These are phyloP conservation scores for Penicillium manginii DNA, from an alignment of 495 filamentous ascomycete species.

Conservation along the genomic window DNA sequence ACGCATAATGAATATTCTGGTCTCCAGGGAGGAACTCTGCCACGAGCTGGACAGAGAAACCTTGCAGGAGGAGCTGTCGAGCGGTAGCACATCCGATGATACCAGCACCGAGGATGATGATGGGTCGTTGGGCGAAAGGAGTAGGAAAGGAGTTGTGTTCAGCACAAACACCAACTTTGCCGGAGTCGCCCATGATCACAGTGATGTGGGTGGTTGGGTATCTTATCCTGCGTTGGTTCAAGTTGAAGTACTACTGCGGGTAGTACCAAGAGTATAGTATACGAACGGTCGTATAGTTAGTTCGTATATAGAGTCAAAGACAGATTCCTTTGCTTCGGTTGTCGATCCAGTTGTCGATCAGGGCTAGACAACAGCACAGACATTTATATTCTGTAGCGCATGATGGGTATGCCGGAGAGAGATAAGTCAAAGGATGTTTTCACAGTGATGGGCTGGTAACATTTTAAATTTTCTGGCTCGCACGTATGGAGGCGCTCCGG, in stretches of 20 bases:
- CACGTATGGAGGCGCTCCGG: slow-evolving; percentile 16
- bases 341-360: no score
- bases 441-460: background rate
- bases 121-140: slow-evolving; percentile 41
- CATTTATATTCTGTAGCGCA: no score
- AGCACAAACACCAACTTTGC: background rate
- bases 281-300: no score
- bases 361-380: no score
- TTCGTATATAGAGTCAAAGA: no score
- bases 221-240: no score
- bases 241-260: no score
- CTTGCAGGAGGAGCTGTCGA: slow-evolving; percentile 39
- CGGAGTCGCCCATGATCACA: slow-evolving; percentile 30
- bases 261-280: no score
- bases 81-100: slow-evolving; percentile 51
- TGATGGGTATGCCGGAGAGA: background rate
- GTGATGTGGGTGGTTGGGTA: background rate
- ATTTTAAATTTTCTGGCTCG: background rate
- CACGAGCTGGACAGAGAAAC: slow-evolving; percentile 43
- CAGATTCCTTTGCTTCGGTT: no score
- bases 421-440: background rate
- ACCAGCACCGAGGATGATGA: slow-evolving; percentile 47
- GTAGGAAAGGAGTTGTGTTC: slow-evolving; percentile 7
- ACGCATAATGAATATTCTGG: slow-evolving; percentile 46
- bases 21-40: slow-evolving; percentile 49